These are phyloP conservation scores for Neofusicoccum umdonicola DNA, from an alignment of 2,329 filamentous ascomycete genomes.

Conservation along the genomic window DNA sequence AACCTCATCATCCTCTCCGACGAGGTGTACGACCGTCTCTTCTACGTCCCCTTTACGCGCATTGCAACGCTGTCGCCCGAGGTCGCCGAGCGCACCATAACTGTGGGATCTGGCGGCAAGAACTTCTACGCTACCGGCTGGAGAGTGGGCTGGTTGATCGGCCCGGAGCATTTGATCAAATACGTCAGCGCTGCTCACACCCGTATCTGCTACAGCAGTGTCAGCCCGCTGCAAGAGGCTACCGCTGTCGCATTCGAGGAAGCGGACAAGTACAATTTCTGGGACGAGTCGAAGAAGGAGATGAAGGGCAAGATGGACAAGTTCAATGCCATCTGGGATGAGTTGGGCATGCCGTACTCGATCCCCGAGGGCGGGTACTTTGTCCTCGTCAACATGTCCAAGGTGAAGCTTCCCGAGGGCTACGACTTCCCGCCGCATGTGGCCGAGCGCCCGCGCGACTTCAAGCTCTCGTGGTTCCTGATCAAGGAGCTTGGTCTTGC, in stretches of 20 bases:
- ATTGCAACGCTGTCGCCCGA: constrained; percentile 89
- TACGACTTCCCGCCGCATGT: constrained; percentile 92
- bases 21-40: constrained; percentile 84
- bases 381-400: constrained; percentile 87
- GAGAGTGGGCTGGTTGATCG: constrained; percentile 94
- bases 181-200: constrained; percentile 92
- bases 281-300: constrained; percentile 76
- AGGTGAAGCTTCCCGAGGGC: constrained; percentile 76
- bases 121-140: constrained; percentile 98
- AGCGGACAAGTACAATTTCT: constrained; percentile 82
- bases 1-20: constrained; percentile 81
- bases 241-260: constrained; percentile 91
- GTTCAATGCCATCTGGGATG: constrained; percentile 68
- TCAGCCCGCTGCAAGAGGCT: constrained; percentile 91
- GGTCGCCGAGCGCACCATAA: constrained; percentile 82
- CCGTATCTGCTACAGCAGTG: constrained; percentile 91
- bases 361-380: constrained; percentile 98
- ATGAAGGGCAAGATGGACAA: constrained; percentile 87
- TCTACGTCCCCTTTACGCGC: constrained; percentile 91
- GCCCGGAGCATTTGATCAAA: constrained; percentile 82
- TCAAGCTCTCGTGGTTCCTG: constrained; percentile 92
- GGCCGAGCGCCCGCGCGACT: constrained; percentile 80
- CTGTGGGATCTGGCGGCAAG: constrained; percentile 94
- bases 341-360: constrained; percentile 63
- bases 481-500: constrained; percentile 96